phyloP scores from a whole-genome alignment of 345 rosid species.

The Bruguiera gymnorhiza region DNA sequence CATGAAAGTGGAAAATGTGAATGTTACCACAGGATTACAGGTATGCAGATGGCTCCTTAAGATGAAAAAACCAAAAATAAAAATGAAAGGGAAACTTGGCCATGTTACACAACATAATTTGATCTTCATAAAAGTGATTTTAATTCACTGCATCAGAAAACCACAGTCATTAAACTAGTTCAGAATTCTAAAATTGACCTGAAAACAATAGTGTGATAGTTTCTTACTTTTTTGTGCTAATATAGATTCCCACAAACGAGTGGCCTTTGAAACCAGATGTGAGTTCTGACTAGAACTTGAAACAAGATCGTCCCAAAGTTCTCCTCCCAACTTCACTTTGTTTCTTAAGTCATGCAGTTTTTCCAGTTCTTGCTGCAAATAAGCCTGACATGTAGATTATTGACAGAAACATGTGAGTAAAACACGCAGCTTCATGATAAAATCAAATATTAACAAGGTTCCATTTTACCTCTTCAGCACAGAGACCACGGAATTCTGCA shows the following conservation, averaged over 20 bases:
- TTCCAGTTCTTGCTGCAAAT: slow-evolving; percentile 96
- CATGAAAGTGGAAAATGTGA: slow-evolving; percentile 12
- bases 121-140: not conserved
- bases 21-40: not conserved
- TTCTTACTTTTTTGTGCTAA: slow-evolving; percentile 82
- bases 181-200: not conserved
- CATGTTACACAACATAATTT: not conserved
- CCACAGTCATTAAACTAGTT: not conserved
- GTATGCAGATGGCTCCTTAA: not conserved
- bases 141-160: not conserved
- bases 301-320: slow-evolving; percentile 96
- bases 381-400: slow-evolving; percentile 66
- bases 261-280: slow-evolving; percentile 89
- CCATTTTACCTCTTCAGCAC: slow-evolving; percentile 91
- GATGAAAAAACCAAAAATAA: not conserved
- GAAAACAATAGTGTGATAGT: not conserved
- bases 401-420: slow-evolving; percentile 15
- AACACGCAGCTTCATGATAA: not conserved
- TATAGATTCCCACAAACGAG: slow-evolving; percentile 92
- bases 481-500: slow-evolving; percentile 98
- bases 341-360: slow-evolving; percentile 88
- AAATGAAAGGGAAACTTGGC: not conserved
- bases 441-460: slow-evolving; percentile 7
- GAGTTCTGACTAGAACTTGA: slow-evolving; percentile 95
- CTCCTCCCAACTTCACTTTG: slow-evolving; percentile 98